phyloP scores from a whole-genome alignment of 768 basidiomycete genomes.

The Bullera alba region DNA sequence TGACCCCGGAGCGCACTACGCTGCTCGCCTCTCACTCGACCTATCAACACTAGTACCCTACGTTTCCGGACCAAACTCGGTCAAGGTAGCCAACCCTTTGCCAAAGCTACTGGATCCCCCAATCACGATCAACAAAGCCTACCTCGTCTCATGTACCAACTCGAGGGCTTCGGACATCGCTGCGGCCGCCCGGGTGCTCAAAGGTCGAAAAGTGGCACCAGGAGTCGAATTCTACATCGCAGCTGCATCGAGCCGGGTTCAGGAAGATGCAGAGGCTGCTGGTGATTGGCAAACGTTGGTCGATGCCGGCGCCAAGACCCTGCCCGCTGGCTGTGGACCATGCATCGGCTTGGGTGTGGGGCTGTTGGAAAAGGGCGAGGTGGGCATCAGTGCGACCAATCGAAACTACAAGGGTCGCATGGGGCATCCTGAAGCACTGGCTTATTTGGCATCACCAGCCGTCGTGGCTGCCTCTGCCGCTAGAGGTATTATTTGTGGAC shows the following conservation, averaged over 20 bases:
- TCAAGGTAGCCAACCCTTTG: slow-evolving; percentile 90
- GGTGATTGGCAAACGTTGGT: slow-evolving; percentile 87
- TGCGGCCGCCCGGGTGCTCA: slow-evolving; percentile 82
- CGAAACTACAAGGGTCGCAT: slow-evolving; percentile 98
- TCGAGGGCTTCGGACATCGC: slow-evolving; percentile 91
- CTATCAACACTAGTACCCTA: slow-evolving; percentile 90
- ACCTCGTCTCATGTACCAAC: slow-evolving; percentile 97
- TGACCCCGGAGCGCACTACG: slow-evolving; percentile 71
- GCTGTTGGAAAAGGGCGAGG: slow-evolving; percentile 85
- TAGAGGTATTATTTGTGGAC: slow-evolving; percentile 82
- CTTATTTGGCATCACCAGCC: slow-evolving; percentile 91
- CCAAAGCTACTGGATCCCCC: slow-evolving; percentile 66
- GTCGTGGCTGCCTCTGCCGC: slow-evolving; percentile 95
- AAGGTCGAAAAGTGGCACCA: slow-evolving; percentile 66
- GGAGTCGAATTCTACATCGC: slow-evolving; percentile 97
- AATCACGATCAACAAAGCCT: slow-evolving; percentile 90
- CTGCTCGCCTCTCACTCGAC: slow-evolving; percentile 82
- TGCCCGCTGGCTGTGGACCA: slow-evolving; percentile 94
- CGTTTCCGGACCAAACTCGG: slow-evolving; percentile 94
- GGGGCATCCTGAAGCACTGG: slow-evolving; percentile 90
- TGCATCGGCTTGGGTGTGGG: slow-evolving; percentile 95
- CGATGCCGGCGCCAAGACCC: slow-evolving; percentile 79
- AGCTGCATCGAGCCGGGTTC: slow-evolving; percentile 85
- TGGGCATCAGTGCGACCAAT: slow-evolving; percentile 96
- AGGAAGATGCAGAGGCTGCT: slow-evolving; percentile 72